These are phyloP conservation scores for Blastobotrys illinoisensis DNA, from an alignment of 1,139 yeast genomes.

Conservation along the genomic window DNA sequence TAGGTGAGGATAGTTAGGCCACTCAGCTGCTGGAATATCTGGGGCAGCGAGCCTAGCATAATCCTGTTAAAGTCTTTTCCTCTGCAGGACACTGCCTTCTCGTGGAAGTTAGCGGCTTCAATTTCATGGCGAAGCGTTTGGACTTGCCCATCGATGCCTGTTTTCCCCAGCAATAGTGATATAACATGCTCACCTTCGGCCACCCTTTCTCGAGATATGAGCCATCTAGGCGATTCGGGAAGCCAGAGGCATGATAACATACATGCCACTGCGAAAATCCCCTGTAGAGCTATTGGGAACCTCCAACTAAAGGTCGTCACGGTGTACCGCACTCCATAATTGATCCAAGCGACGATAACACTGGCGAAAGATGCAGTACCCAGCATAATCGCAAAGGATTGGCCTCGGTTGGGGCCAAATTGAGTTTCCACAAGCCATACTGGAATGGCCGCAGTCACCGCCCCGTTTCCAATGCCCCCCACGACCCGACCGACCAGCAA, in stretches of 20 bases:
- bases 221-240: conserved; percentile 56
- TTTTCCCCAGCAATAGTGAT: conserved; percentile 11
- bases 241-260: not conserved
- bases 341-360: conserved; percentile 68
- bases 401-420: conserved; percentile 17
- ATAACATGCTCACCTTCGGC: conserved; percentile 45
- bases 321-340: conserved; percentile 42
- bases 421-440: conserved; percentile 18
- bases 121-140: conserved; percentile 21
- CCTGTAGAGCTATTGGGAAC: conserved; percentile 16
- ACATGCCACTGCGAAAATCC: conserved; percentile 8
- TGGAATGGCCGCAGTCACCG: conserved; percentile 17
- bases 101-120: conserved; percentile 19
- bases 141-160: conserved; percentile 9
- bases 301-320: conserved; percentile 46
- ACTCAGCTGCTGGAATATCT: conserved; percentile 6
- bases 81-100: conserved; percentile 19
- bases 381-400: conserved; percentile 37
- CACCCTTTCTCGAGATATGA: conserved; percentile 56
- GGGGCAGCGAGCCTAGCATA: conserved; percentile 2
- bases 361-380: conserved; percentile 64
- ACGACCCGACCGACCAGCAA: conserved; percentile 67
- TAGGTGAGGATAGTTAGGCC: conserved; percentile 8
- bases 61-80: not conserved
- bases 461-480: conserved; percentile 46